Conservation (phyloP, 805 yeast genomes). For the Candida railenensis region DNA sequence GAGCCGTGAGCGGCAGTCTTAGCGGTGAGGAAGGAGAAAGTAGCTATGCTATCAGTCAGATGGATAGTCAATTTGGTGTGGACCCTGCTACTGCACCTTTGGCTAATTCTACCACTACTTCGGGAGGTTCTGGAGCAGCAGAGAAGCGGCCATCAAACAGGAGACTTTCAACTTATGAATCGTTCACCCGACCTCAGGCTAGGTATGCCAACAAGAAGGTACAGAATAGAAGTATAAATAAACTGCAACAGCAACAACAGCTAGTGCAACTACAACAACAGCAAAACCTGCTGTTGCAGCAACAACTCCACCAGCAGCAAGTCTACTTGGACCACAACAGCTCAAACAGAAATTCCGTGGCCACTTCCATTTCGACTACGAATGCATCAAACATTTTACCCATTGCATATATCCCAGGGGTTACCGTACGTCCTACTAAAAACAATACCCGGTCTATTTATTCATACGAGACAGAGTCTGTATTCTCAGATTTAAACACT, state of each 20-base stretch:
- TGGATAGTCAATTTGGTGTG: slow-evolving; percentile 13
- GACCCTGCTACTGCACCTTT: slow-evolving; percentile 9
- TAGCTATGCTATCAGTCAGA: slow-evolving; percentile 13
- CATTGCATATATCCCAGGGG: slow-evolving; percentile 93
- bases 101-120: background rate
- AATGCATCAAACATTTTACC: slow-evolving; percentile 88
- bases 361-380: slow-evolving; percentile 65
- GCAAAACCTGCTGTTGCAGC: slow-evolving; percentile 5
- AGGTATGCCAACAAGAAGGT: slow-evolving; percentile 12
- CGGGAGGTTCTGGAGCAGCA: background rate
- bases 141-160: slow-evolving; percentile 11
- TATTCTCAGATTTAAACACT: slow-evolving; percentile 43
- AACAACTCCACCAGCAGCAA: slow-evolving; percentile 2
- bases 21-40: slow-evolving; percentile 4
- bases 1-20: background rate
- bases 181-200: slow-evolving; percentile 41
- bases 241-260: slow-evolving; percentile 16
- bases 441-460: slow-evolving; percentile 44
- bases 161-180: slow-evolving; percentile 41
- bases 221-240: slow-evolving; percentile 10
- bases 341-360: slow-evolving; percentile 37
- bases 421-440: slow-evolving; percentile 58
- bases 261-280: slow-evolving; percentile 10
- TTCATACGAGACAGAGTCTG: slow-evolving; percentile 41
- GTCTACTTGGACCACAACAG: slow-evolving; percentile 20